phyloP scores from a whole-genome alignment of 78 protist species.

The Isochrysis galbana region DNA sequence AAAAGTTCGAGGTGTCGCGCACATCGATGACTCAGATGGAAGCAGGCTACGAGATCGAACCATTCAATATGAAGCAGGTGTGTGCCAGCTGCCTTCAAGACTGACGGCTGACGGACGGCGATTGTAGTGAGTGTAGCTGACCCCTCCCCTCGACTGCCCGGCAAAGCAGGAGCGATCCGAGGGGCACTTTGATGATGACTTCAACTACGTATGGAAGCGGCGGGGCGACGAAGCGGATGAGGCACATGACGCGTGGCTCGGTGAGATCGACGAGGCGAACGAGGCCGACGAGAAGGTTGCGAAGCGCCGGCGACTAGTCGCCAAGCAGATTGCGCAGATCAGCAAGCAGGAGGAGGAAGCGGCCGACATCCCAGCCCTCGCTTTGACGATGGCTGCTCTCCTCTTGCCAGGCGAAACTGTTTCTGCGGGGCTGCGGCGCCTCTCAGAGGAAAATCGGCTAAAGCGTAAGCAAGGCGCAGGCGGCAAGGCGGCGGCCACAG shows the following conservation, averaged over 20 bases:
- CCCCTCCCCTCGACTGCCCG: too few species aligned
- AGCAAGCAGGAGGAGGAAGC: not conserved
- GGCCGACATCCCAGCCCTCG: not conserved
- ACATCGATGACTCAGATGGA: not conserved
- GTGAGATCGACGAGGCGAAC: not conserved
- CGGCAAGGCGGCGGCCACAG: too few species aligned
- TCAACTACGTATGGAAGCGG: conserved; percentile 1
- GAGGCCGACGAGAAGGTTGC: not conserved
- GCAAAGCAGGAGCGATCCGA: not conserved
- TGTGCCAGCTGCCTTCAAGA: not conserved
- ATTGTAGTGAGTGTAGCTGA: not conserved
- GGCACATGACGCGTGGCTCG: not conserved
- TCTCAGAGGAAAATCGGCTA: too few species aligned
- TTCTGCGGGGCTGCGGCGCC: too few species aligned
- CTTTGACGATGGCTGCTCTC: too few species aligned
- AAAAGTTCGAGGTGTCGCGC: not conserved
- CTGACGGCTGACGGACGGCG: not conserved
- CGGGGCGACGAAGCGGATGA: not conserved
- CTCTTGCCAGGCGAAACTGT: too few species aligned
- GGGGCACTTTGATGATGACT: not conserved
- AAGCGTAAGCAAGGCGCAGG: too few species aligned
- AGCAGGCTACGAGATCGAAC: not conserved
- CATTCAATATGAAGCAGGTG: not conserved
- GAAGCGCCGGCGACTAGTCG: not conserved
- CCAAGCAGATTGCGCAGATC: not conserved